phyloP scores from a whole-genome alignment of 768 basidiomycete genomes.

The Rhodocollybia butyracea region DNA sequence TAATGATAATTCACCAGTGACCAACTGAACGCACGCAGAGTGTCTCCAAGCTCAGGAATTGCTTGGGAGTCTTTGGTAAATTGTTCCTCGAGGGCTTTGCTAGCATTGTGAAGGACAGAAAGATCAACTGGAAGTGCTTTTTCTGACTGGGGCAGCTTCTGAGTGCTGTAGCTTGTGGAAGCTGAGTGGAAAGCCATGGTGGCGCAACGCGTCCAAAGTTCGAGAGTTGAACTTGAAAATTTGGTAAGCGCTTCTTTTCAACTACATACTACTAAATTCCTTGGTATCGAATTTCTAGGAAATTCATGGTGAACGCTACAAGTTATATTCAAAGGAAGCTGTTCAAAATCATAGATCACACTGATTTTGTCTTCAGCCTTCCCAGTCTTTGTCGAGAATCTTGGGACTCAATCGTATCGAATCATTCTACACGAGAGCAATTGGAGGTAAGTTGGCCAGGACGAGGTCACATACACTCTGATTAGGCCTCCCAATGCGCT shows the following conservation, averaged over 20 bases:
- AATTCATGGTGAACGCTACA: background rate
- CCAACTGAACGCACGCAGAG: conserved; percentile 51
- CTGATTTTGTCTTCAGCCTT: conserved; percentile 24
- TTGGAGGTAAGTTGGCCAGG: conserved; percentile 17
- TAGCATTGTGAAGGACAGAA: conserved; percentile 59
- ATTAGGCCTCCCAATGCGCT: background rate
- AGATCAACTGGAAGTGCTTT: conserved; percentile 52
- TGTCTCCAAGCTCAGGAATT: conserved; percentile 74
- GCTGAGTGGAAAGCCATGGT: conserved; percentile 10
- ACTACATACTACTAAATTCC: no score
- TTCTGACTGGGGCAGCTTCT: background rate
- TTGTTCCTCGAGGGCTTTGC: conserved; percentile 63
- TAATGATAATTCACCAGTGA: background rate
- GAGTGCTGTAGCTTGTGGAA: conserved; percentile 9
- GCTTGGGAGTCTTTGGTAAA: conserved; percentile 70
- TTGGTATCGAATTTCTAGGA: no score
- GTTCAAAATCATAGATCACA: conserved; percentile 15
- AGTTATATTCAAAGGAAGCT: conserved; percentile 12
- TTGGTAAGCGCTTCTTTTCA: no score
- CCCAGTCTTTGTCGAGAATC: conserved; percentile 25
- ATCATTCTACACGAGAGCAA: conserved; percentile 30
- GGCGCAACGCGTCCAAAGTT: background rate
- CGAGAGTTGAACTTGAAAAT: no score
- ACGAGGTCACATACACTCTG: background rate
- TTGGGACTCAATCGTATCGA: conserved; percentile 24